These are phyloP conservation scores for Microbotryum scabiosae DNA, from an alignment of 1,284 basidiomycete species.

Conservation along the genomic window DNA sequence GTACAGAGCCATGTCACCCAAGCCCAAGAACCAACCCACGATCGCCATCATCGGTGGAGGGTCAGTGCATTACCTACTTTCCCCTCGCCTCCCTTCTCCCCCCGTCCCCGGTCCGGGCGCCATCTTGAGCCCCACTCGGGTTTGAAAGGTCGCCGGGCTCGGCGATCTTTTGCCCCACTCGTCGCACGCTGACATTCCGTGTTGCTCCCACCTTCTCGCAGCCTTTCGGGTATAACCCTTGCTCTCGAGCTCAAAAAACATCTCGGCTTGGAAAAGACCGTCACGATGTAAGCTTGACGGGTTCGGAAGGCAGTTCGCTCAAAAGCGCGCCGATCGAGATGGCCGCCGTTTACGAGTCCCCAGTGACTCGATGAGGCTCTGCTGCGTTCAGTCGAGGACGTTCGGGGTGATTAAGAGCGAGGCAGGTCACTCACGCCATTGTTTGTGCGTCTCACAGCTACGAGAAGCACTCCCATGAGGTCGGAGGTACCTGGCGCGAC, in stretches of 20 bases:
- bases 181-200: no score
- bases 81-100: not conserved
- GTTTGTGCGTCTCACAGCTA: not conserved
- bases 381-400: no score
- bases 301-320: no score
- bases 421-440: not conserved
- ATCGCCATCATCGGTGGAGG: constrained; percentile 19
- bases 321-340: no score
- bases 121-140: no score
- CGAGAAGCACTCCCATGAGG: constrained; percentile 1
- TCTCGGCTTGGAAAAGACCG: constrained; percentile 8
- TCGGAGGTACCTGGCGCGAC: constrained; percentile 24
- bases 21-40: not conserved
- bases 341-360: no score
- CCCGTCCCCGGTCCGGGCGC: no score
- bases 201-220: no score
- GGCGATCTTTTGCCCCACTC: not conserved
- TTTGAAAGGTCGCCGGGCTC: no score
- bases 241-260: constrained; percentile 21
- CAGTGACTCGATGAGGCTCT: no score
- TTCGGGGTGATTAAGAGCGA: no score
- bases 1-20: no score
- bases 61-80: not conserved
- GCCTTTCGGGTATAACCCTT: constrained; percentile 14
- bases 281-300: not conserved